Evolutionary conservation across 2,329 filamentous ascomycete genomes (phyloP).

Genomic region (Arthroderma sp.): DNA sequence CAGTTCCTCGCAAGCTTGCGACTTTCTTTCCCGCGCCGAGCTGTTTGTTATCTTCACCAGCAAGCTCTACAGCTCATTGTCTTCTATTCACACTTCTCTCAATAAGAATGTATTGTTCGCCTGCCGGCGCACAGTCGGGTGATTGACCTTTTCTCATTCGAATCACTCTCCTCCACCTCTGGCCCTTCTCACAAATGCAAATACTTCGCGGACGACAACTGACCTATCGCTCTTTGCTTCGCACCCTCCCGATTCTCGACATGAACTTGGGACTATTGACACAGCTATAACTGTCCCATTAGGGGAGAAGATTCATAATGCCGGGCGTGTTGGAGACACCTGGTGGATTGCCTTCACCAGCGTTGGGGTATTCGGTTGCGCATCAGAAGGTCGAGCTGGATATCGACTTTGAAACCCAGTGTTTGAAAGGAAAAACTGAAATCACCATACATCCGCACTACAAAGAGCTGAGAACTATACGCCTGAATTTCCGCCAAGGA

Average conservation of each 20-base stretch:
- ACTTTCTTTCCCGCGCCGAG: too few relatives aligned
- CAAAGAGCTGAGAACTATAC: conserved; percentile 41
- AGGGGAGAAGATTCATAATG: conserved; percentile 1
- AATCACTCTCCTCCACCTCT: too few relatives aligned
- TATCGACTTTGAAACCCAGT: conserved; percentile 66
- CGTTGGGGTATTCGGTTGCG: conserved; percentile 45
- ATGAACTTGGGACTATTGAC: conserved; percentile 2
- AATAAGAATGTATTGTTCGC: too few relatives aligned
- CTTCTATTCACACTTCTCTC: too few relatives aligned
- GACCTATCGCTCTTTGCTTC: background rate
- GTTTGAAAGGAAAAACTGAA: conserved; percentile 64
- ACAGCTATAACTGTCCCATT: background rate
- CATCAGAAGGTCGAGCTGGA: conserved; percentile 85
- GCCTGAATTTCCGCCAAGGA: conserved; percentile 51
- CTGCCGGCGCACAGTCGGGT: too few relatives aligned
- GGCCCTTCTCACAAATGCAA: too few relatives aligned
- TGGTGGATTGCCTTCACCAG: conserved; percentile 5
- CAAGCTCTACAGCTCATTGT: too few relatives aligned
- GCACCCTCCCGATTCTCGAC: background rate
- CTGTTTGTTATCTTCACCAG: too few relatives aligned
- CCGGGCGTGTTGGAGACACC: conserved; percentile 2
- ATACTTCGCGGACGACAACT: too few relatives aligned
- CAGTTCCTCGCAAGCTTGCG: too few relatives aligned
- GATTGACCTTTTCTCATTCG: too few relatives aligned
- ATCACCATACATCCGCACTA: conserved; percentile 60